A percentile compares a stretch with the other conserved stretches of the same genome.
Conservation (phyloP, 768 basidiomycete species). For the Cyclocybe cylindracea region DNA sequence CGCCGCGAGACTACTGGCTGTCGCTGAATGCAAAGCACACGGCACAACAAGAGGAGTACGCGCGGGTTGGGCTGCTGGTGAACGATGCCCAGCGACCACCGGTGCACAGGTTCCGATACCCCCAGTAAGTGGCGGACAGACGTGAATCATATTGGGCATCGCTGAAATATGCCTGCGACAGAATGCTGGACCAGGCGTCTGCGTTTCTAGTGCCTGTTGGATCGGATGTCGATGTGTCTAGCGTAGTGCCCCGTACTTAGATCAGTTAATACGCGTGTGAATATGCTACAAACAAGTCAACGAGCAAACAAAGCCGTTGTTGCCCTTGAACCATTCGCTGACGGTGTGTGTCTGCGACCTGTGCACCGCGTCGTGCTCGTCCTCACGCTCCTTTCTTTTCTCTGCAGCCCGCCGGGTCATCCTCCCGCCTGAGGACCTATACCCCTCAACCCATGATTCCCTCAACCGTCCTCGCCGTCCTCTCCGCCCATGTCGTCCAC, state of each 20-base stretch:
- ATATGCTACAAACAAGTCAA: no score
- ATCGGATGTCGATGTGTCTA: not conserved
- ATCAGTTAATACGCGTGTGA: no score
- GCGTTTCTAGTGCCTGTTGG: slow-evolving; percentile 65
- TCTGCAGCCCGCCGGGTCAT: slow-evolving; percentile 6
- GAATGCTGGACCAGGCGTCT: slow-evolving; percentile 59
- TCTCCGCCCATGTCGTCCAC: slow-evolving; percentile 28
- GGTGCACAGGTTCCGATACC: slow-evolving; percentile 68
- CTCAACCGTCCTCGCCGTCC: slow-evolving; percentile 25
- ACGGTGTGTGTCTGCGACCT: slow-evolving; percentile 13
- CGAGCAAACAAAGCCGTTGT: not conserved
- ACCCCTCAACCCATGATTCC: slow-evolving; percentile 17
- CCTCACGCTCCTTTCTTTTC: slow-evolving; percentile 13
- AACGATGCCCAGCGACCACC: slow-evolving; percentile 43
- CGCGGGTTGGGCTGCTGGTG: slow-evolving; percentile 44
- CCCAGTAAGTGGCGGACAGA: slow-evolving; percentile 59
- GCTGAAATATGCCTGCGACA: slow-evolving; percentile 24
- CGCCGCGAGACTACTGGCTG: slow-evolving; percentile 57
- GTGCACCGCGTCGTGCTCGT: slow-evolving; percentile 7
- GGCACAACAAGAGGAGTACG: slow-evolving; percentile 39
- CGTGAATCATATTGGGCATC: not conserved
- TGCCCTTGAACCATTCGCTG: not conserved
- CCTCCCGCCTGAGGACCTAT: slow-evolving; percentile 12
- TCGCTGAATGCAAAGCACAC: slow-evolving; percentile 59
- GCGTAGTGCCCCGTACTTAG: not conserved